These are phyloP conservation scores for Bruguiera parviflora DNA, from an alignment of 345 rosid genomes.

Conservation along the genomic window DNA sequence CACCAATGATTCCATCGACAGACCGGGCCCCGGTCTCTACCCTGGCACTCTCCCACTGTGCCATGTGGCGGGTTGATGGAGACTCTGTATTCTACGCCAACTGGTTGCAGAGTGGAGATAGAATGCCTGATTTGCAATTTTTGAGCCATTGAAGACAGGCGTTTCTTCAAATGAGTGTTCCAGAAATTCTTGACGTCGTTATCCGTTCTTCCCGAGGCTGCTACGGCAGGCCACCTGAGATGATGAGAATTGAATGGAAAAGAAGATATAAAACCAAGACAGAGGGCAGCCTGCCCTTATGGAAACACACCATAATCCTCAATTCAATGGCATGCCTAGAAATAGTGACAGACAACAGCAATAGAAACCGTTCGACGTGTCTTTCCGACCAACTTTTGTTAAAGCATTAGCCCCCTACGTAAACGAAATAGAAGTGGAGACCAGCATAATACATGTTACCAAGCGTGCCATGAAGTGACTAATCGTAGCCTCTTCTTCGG, in stretches of 20 bases:
- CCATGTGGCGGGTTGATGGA: slow-evolving; percentile 18
- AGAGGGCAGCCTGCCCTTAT: too few species aligned
- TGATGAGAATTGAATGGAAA: neutral
- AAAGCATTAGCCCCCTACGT: too few species aligned
- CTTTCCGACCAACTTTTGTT: too few species aligned
- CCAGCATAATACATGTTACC: slow-evolving; percentile 35
- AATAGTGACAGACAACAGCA: too few species aligned
- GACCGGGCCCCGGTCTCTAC: slow-evolving; percentile 31
- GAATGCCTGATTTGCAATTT: slow-evolving; percentile 2
- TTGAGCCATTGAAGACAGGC: slow-evolving; percentile 1
- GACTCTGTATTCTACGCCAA: slow-evolving; percentile 10
- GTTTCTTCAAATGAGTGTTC: slow-evolving; percentile 37
- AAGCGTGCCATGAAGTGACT: slow-evolving; percentile 28
- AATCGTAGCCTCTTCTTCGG: slow-evolving; percentile 34
- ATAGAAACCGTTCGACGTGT: too few species aligned
- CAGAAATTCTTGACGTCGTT: slow-evolving; percentile 41
- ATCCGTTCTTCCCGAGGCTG: slow-evolving; percentile 40
- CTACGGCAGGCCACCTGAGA: slow-evolving; percentile 41
- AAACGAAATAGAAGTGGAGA: too few species aligned
- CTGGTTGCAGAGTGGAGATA: slow-evolving; percentile 6
- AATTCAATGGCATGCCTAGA: too few species aligned
- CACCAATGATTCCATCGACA: slow-evolving; percentile 22
- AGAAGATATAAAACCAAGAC: neutral
- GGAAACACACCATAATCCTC: too few species aligned
- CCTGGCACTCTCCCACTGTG: slow-evolving; percentile 25